Evolutionary conservation across 73 alveolate genomes (phyloP).

Genomic region (Paramecium primaurelia): DNA sequence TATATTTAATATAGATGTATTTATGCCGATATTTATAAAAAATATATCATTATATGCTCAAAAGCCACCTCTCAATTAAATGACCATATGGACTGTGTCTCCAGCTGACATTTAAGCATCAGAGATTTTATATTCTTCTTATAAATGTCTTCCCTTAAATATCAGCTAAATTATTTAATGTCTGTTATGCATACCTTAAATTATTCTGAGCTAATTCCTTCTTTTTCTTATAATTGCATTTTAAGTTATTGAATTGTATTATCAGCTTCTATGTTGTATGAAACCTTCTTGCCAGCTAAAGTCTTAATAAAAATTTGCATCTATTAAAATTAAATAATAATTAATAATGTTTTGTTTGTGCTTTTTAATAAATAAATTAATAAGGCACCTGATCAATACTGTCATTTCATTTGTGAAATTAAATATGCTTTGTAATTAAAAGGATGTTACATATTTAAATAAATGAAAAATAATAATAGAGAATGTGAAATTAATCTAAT

Average conservation of each 20-base stretch:
- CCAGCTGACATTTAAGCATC: constrained; percentile 48
- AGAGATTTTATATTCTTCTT: constrained; percentile 10
- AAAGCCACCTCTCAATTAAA: constrained; percentile 15
- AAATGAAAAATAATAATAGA: neutral
- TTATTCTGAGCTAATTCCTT: constrained; percentile 40
- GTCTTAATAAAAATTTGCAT: constrained; percentile 33
- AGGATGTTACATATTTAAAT: neutral
- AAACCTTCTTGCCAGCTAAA: constrained; percentile 18
- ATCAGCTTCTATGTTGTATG: constrained; percentile 37
- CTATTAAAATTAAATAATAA: neutral
- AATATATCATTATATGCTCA: neutral
- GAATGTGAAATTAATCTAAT: neutral
- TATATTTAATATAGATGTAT: neutral
- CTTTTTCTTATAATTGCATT: constrained; percentile 40
- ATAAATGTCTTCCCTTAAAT: constrained; percentile 4
- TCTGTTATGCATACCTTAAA: neutral
- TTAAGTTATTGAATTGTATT: constrained; percentile 19
- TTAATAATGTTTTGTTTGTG: neutral
- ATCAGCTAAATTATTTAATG: neutral
- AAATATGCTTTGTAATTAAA: no score
- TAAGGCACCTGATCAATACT: neutral
- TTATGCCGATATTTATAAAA: neutral
- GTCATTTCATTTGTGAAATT: neutral
- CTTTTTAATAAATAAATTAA: neutral
- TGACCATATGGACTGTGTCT: constrained; percentile 44